These are phyloP conservation scores for Leccinum boreale DNA, from an alignment of 768 basidiomycete genomes.

Conservation along the genomic window DNA sequence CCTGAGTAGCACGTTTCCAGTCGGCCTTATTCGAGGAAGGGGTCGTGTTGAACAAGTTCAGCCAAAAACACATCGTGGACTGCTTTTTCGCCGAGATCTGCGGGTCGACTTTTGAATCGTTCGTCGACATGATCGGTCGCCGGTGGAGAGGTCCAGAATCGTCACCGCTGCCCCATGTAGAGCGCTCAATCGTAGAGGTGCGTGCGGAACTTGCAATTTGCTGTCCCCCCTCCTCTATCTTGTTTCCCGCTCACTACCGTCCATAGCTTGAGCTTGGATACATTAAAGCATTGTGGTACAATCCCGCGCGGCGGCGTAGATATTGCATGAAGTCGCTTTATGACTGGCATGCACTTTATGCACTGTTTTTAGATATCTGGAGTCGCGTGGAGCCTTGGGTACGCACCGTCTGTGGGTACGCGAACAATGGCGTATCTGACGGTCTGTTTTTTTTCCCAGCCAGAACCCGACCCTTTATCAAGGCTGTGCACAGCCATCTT, in stretches of 20 bases:
- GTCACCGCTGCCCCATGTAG: conserved; percentile 40
- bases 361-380: conserved; percentile 34
- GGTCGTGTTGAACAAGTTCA: conserved; percentile 49
- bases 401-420: background rate
- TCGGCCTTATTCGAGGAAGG: conserved; percentile 55
- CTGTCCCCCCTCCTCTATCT: background rate
- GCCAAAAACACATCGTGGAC: conserved; percentile 54
- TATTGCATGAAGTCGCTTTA: conserved; percentile 59
- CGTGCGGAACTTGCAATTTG: background rate
- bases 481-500: conserved; percentile 36
- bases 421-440: background rate
- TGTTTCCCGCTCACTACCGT: background rate
- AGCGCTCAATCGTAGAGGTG: conserved; percentile 39
- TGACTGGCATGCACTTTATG: conserved; percentile 67
- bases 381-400: conserved; percentile 17
- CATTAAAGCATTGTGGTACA: conserved; percentile 61
- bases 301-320: conserved; percentile 64
- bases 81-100: conserved; percentile 63
- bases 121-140: conserved; percentile 37
- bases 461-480: conserved; percentile 27
- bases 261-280: conserved; percentile 56
- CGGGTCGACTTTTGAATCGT: conserved; percentile 49
- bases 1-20: conserved; percentile 32
- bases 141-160: conserved; percentile 38
- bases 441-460: conserved; percentile 8